Base-by-base conservation (phyloP, 2,329 filamentous ascomycete species). In the Teratosphaeria nubilosa region DNA sequence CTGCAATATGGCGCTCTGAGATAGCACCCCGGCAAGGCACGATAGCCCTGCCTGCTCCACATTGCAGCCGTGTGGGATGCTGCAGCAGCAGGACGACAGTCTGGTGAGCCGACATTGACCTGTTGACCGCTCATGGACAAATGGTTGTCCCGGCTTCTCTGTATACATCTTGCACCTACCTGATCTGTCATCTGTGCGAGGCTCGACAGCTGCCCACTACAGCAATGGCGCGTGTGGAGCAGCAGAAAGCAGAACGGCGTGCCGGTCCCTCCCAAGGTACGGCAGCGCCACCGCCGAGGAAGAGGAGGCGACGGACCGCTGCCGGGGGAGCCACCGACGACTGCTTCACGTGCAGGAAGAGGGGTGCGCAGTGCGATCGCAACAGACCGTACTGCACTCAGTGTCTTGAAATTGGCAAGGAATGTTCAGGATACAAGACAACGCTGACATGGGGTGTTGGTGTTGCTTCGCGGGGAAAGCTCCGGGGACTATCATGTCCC, bases 391-490 rank as follows among this genome's bases (percentile, higher is more conserved):
- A 96, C 76, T 97, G 94, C 77, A 91, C 91, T 51, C 91, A 91
- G 75, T 99, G 92, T 74, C 82, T 97, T 62, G 90, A 96, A 66
- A 82, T 90, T 63, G 91, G 91, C 64, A 91, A 90, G 72, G 91
- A 95, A 70, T 97, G 92, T 77, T 91, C 90, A 30, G 92, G 92
- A 60, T 97, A 97, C 80, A 95, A 95, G 77, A 97, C 92, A 16
- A 91, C 92, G 66, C 80, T 97, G 74, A 97, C 92, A 53, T 97
- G 92, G 92, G 91, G 91, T 50, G 90, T 96, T 53, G 92, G 92
- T 55, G 92, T 97, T 59, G 92, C 92, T 58, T 96, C 91, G 75
- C 86, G 92, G 69, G 92, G 92, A 70, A 97, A 97, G 78, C 84
- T 97, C 63, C 85, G 92, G 62, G 92, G 92, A 45, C 80, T 96